These are phyloP conservation scores for Collybiopsis luxurians DNA, from an alignment of 768 basidiomycete genomes.

Conservation along the genomic window DNA sequence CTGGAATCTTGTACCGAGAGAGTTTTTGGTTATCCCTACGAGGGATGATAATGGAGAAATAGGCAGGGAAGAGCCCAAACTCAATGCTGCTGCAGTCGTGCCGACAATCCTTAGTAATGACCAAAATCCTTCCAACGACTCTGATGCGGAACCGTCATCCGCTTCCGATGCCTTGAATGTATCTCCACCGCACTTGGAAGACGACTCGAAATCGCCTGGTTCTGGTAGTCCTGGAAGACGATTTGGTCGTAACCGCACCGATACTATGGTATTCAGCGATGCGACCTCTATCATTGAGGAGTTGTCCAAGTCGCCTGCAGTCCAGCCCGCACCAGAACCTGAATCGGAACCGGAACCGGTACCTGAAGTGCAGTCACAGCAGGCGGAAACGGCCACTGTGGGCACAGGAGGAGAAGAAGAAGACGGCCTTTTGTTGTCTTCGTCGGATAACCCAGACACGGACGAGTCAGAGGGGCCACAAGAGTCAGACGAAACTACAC, in stretches of 20 bases:
- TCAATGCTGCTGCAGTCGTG: slow-evolving; percentile 38
- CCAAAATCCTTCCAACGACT: not conserved
- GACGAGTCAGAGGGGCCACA: not conserved
- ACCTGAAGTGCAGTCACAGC: no score
- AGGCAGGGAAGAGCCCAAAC: slow-evolving; percentile 39
- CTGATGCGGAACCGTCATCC: not conserved
- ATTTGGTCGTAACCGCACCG: slow-evolving; percentile 44
- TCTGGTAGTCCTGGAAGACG: slow-evolving; percentile 27
- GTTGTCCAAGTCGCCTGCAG: slow-evolving; percentile 1
- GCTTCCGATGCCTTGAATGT: not conserved
- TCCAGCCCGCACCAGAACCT: not conserved
- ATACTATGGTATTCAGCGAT: slow-evolving; percentile 49
- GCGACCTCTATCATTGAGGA: slow-evolving; percentile 4
- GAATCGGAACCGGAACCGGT: no score
- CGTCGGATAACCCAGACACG: no score
- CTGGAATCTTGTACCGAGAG: slow-evolving; percentile 78
- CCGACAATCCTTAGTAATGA: not conserved
- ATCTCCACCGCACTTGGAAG: not conserved
- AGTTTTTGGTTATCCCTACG: slow-evolving; percentile 80
- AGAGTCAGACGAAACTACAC: not conserved
- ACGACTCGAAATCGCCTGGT: not conserved
- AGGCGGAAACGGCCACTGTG: no score
- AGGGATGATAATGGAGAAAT: slow-evolving; percentile 22
- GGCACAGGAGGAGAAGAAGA: no score
- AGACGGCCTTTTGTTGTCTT: no score